Evolutionary conservation across 2,329 filamentous ascomycete species (phyloP), one percentile per base, ranked within the genome.

Genomic region (Penicillium sp.): DNA sequence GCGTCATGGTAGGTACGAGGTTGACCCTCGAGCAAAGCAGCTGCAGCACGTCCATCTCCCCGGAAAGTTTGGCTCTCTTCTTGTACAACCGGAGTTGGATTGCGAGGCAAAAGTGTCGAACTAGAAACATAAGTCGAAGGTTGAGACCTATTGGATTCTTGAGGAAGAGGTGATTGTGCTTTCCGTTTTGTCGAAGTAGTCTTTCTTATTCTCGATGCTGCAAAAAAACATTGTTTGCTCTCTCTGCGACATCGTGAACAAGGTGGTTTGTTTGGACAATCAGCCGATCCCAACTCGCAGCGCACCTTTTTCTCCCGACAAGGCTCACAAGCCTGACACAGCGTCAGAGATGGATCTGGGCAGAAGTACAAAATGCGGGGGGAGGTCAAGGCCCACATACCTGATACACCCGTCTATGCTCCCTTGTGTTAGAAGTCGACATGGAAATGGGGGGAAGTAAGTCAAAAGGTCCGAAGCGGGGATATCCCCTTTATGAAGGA

Each of bases 151-250:
- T 25, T 25, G 9, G 16, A 16, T n/a, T 38, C 23, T 29, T 3
- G 13, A 5, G 13, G 15, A 7, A 29, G 34, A 18, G 46, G 46
- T 42, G 25, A 25, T 25, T 47, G 29, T 9, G 46, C 46, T 27
- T 39, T 47, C 13, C 46, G 46, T 16, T 47, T 47, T 25, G 25
- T 25, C 25, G 25, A 25, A 4, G 8, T 7, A 29, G 13, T 47
- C 16, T 47, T 47, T 10, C 95, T 95, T 66, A 91, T 84, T 40
- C 91, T 83, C 18, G 90, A 95, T 18, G 90, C 88, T 56, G 89
- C 92, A 77, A 96, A 96, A 79, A 85, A 93, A 77, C 91, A 96
- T 64, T 94, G 88, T 72, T 95, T 96, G 75, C 86, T 88, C 77
- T 96, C 91, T 62, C 91, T 85, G 48, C 89, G 86, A 72, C 91